Evolutionary conservation across 345 rosid species (phyloP).

Genomic region (Erucastrum elatum): DNA sequence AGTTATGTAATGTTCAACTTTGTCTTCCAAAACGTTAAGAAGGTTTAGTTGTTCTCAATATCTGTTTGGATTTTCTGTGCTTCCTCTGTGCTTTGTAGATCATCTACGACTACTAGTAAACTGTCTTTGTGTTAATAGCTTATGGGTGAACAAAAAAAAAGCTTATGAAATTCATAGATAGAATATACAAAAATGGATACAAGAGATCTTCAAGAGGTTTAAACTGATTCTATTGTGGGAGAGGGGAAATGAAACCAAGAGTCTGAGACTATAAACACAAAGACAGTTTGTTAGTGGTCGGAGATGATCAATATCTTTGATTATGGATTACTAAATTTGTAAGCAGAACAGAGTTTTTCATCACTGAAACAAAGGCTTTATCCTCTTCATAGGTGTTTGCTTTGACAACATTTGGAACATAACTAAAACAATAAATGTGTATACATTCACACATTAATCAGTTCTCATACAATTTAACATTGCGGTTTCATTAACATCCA

Average conservation of each 20-base stretch:
- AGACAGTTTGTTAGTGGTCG: neutral
- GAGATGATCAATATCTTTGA: neutral
- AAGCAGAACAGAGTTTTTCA: neutral
- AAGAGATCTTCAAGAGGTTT: neutral
- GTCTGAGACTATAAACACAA: neutral
- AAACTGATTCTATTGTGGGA: neutral
- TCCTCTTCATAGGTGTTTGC: neutral
- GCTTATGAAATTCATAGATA: neutral
- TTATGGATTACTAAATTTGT: neutral
- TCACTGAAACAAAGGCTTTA: neutral
- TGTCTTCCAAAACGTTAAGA: too few species aligned
- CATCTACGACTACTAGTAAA: too few species aligned
- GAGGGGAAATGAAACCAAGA: neutral
- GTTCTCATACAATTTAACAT: neutral
- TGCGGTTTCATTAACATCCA: too few species aligned
- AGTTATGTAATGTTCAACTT: too few species aligned
- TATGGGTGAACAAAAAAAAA: too few species aligned
- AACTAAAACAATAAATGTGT: neutral
- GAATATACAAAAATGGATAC: neutral
- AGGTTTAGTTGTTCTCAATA: too few species aligned
- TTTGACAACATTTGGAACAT: neutral
- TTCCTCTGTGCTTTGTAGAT: too few species aligned
- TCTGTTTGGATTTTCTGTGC: too few species aligned
- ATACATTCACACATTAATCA: neutral
- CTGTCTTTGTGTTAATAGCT: too few species aligned